Base-by-base conservation (phyloP, 192 early-diverging fungal genomes). In the Backusella morwellensis region DNA sequence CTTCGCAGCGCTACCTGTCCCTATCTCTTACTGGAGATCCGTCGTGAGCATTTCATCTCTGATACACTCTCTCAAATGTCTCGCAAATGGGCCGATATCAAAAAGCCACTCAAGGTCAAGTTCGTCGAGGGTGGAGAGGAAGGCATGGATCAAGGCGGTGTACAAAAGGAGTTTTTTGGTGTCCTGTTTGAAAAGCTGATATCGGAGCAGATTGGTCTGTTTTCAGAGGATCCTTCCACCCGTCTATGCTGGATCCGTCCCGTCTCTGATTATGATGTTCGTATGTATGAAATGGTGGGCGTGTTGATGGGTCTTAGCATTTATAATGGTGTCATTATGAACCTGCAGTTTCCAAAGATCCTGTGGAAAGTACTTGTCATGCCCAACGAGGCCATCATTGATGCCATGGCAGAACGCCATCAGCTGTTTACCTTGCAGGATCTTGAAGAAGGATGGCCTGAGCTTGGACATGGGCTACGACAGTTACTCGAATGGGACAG, bases 81-180 rank as follows among this genome's bases (percentile, higher is more conserved):
- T 0, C 85, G 81, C 35, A 92, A 92, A 66, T 85, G 82, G 54
- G 66, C 74, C 0, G 93, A 93, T 70, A 77, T 95, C 6, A 94
- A 95, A 75, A 94, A 94, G 41, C 94, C 94, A 3, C 86, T 96
- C 34, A 93, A 94, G 75, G 92, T 97, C 32, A 88, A 90, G 56
- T 98, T 97, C 84, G 89, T 95, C 0, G 92, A 91, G 21, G 92
- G 93, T 47, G 95, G 95, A 29, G 97, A 98, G 76, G 93, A 96
- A 80, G 97, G 96, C 8, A 91, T 95, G 87, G 97, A 98, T 75
- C 94, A 96, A 87, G 97, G 97, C 73, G 97, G 97, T 35, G 95
- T 98, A 19, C 96, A 97, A 50, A 98, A 98, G 83, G 97, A 98
- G 83, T 95, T 96, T 81, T 96, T 97, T 78, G 92, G 94, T 54